These are phyloP conservation scores for Eleusine coracana DNA, from an alignment of 176 grass and related monocot genomes.

Conservation along the genomic window DNA sequence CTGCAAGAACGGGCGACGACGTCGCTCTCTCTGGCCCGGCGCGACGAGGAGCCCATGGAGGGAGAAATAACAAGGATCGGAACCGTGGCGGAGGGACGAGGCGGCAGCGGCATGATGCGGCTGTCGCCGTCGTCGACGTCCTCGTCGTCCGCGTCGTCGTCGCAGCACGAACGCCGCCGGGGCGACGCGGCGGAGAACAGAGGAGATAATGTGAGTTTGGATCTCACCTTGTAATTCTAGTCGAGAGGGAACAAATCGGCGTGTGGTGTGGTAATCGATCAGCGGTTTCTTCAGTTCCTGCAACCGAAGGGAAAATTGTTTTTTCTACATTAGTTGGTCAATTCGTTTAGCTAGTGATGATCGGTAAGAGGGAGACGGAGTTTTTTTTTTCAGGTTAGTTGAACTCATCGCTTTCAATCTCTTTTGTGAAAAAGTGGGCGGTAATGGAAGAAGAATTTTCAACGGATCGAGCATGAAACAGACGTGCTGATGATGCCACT, in stretches of 20 bases:
- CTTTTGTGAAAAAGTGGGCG: constrained; percentile 33
- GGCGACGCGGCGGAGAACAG: constrained; percentile 42
- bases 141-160: constrained; percentile 45
- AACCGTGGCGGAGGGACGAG: background rate
- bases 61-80: constrained; percentile 37
- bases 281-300: background rate
- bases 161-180: constrained; percentile 52
- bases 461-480: constrained; percentile 7
- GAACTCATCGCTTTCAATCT: constrained; percentile 34
- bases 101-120: constrained; percentile 9
- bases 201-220: constrained; percentile 77
- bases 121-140: constrained; percentile 45
- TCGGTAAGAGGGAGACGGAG: constrained; percentile 8
- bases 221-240: constrained; percentile 81
- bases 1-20: constrained; percentile 45
- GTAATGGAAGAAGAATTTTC: constrained; percentile 9
- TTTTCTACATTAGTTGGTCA: constrained; percentile 12
- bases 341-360: constrained; percentile 22
- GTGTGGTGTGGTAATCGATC: constrained; percentile 18
- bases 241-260: background rate
- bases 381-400: constrained; percentile 33
- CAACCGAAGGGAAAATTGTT: constrained; percentile 10
- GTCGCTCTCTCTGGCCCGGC: constrained; percentile 35
- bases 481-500: constrained; percentile 6
- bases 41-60: constrained; percentile 47